A percentile compares a stretch with the other conserved stretches of the same genome.
Conservation (phyloP, 306 rosid species). For the Pyrus betulifolia region DNA sequence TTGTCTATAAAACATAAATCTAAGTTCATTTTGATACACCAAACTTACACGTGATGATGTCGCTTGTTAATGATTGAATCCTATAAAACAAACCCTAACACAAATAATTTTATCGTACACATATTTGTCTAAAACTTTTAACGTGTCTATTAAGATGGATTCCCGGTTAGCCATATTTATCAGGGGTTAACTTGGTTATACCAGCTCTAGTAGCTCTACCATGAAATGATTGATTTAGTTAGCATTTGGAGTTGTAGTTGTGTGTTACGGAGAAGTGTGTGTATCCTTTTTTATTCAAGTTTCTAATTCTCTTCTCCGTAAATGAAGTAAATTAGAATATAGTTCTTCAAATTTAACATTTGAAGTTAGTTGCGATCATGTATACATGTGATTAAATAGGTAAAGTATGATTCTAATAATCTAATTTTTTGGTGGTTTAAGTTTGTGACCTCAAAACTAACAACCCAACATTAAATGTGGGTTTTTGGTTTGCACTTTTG, state of each 20-base stretch:
- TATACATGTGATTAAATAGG: conserved; percentile 23
- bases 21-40: too few species aligned
- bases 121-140: background rate
- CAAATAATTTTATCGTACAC: too few species aligned
- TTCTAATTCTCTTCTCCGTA: too few species aligned
- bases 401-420: conserved; percentile 20
- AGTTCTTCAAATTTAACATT: background rate
- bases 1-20: too few species aligned
- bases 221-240: conserved; percentile 11
- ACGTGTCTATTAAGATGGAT: background rate
- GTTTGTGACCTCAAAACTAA: conserved; percentile 30
- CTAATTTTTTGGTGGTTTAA: conserved; percentile 15
- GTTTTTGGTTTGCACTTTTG: conserved; percentile 27
- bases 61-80: too few species aligned
- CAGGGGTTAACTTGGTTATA: background rate
- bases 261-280: too few species aligned
- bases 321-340: too few species aligned
- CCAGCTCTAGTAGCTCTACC: background rate
- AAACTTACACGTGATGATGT: too few species aligned
- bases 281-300: too few species aligned
- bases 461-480: conserved; percentile 30
- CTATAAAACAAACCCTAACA: too few species aligned
- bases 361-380: background rate
- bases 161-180: background rate
- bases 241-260: background rate